Percentiles rank a stretch among this genome's conserved stretches.
phyloP scores from a whole-genome alignment of 345 rosid species.

The Hypericum perforatum region DNA sequence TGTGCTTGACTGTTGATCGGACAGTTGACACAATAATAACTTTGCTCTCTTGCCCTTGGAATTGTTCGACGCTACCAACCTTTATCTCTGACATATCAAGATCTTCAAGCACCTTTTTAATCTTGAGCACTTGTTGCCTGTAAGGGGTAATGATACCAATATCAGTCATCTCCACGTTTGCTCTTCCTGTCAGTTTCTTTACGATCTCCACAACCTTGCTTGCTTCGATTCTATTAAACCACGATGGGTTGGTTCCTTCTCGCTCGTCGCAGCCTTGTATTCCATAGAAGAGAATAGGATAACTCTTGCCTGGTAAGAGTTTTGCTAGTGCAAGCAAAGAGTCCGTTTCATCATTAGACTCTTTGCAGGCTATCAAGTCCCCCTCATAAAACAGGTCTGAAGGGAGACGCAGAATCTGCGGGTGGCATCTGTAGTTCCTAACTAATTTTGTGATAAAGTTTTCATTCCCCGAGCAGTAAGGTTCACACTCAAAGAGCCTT shows the following conservation, averaged over 20 bases:
- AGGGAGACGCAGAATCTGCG: conserved; percentile 73
- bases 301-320: conserved; percentile 55
- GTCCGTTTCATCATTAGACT: conserved; percentile 23
- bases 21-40: conserved; percentile 81
- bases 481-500: conserved; percentile 55
- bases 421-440: conserved; percentile 77
- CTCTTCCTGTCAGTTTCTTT: conserved; percentile 37
- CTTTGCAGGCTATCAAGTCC: conserved; percentile 71
- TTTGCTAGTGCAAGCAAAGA: conserved; percentile 28
- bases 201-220: conserved; percentile 73
- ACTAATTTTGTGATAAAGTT: conserved; percentile 64
- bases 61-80: conserved; percentile 94
- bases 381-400: conserved; percentile 69
- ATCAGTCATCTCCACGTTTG: conserved; percentile 42
- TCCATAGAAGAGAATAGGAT: conserved; percentile 77
- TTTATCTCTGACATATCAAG: conserved; percentile 53
- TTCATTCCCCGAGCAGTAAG: conserved; percentile 43
- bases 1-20: conserved; percentile 75
- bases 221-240: conserved; percentile 87
- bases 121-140: conserved; percentile 76
- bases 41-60: conserved; percentile 86
- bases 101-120: conserved; percentile 57
- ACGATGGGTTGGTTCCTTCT: conserved; percentile 87
- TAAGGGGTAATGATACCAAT: conserved; percentile 88
- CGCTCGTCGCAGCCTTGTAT: conserved; percentile 97